A percentile compares a stretch with the other conserved stretches of the same genome.
These are phyloP conservation scores for Vanderwaltozyma verrucispora DNA, from an alignment of 805 yeast species.

Conservation along the genomic window DNA sequence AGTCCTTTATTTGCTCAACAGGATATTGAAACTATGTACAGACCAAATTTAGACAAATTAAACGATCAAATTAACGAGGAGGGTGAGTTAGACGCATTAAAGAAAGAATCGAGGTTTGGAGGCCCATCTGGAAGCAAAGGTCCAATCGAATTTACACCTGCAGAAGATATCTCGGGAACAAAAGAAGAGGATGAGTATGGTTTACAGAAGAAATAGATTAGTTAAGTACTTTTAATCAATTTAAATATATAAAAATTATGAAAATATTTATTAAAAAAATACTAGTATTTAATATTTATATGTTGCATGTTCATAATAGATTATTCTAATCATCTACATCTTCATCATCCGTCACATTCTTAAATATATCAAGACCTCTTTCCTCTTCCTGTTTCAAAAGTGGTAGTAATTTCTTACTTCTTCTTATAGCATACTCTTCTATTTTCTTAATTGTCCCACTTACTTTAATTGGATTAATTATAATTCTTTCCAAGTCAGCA, in stretches of 20 bases:
- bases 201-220: not conserved
- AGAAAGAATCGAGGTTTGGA: not conserved
- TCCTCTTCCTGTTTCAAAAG: slow-evolving; percentile 7
- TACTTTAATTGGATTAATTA: slow-evolving; percentile 54
- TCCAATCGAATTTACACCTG: slow-evolving; percentile 40
- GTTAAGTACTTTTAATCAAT: not conserved
- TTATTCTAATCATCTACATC: slow-evolving; percentile 4
- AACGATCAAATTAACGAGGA: slow-evolving; percentile 13
- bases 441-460: slow-evolving; percentile 86
- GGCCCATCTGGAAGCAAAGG: slow-evolving; percentile 20
- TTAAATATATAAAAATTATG: too few species aligned
- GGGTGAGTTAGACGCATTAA: slow-evolving; percentile 3
- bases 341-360: slow-evolving; percentile 10
- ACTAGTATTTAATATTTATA: too few species aligned
- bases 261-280: too few species aligned
- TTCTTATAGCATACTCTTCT: slow-evolving; percentile 57
- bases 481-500: slow-evolving; percentile 36
- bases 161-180: slow-evolving; percentile 5
- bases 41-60: slow-evolving; percentile 28
- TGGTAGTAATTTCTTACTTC: slow-evolving; percentile 16
- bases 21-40: slow-evolving; percentile 40
- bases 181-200: not conserved
- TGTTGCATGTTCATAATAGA: not conserved
- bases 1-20: slow-evolving; percentile 48
- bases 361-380: slow-evolving; percentile 8